Conservation (phyloP, 257 asterid species). For the Solanum etuberosum region DNA sequence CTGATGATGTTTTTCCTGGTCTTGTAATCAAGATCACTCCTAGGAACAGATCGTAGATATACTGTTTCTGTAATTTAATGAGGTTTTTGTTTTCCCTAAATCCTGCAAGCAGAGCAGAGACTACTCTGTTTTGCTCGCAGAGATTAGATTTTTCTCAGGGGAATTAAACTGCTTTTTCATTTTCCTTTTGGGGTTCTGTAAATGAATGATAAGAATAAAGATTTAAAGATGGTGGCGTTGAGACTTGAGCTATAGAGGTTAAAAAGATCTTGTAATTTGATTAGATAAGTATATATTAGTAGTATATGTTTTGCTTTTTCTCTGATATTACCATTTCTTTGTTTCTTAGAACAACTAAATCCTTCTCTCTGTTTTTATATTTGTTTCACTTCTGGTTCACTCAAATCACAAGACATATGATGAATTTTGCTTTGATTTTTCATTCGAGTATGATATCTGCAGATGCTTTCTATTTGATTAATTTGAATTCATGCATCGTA, state of each 20-base stretch:
- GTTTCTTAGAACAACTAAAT: background rate
- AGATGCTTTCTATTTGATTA: too few species aligned
- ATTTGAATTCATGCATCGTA: too few species aligned
- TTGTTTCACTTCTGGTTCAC: background rate
- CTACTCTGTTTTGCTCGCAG: background rate
- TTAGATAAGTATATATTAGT: background rate
- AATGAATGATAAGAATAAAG: background rate
- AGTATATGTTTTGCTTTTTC: background rate
- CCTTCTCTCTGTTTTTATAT: background rate
- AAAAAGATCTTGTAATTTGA: background rate
- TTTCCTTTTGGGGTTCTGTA: background rate
- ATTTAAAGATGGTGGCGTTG: background rate
- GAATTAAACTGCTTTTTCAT: background rate
- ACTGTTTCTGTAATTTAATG: background rate
- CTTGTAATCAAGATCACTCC: slow-evolving; percentile 26
- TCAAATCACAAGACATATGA: background rate
- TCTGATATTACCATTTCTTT: background rate
- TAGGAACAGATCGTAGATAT: background rate
- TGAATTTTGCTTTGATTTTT: background rate
- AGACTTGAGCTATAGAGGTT: background rate
- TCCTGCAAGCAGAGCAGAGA: background rate
- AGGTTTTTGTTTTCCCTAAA: background rate
- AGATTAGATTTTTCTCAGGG: background rate
- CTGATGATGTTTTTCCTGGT: slow-evolving; percentile 37
- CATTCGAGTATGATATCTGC: background rate